A percentile compares a stretch with the other conserved stretches of the same genome.
Evolutionary conservation across 768 basidiomycete species (phyloP).

Genomic region (Cyclocybe cylindracea): DNA sequence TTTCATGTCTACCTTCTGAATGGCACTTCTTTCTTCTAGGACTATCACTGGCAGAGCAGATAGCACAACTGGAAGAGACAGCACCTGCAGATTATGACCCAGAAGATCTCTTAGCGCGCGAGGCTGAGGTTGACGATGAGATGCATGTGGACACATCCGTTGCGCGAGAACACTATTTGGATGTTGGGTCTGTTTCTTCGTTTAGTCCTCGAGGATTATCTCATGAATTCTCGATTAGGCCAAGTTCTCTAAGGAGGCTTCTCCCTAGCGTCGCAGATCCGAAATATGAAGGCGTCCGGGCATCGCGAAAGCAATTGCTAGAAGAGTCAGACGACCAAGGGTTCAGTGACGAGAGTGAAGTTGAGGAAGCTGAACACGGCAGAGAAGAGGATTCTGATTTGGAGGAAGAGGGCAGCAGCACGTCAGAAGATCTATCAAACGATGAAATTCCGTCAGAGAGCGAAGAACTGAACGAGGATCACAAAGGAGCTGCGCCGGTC

Average conservation of each 20-base stretch:
- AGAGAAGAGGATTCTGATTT: slow-evolving; percentile 31
- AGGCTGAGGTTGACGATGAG: slow-evolving; percentile 43
- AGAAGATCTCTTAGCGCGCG: slow-evolving; percentile 64
- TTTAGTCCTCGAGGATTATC: background rate
- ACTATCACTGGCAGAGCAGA: slow-evolving; percentile 74
- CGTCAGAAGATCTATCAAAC: slow-evolving; percentile 11
- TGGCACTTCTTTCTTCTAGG: slow-evolving; percentile 23
- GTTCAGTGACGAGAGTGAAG: slow-evolving; percentile 16
- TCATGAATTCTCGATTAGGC: slow-evolving; percentile 39
- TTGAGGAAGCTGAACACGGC: slow-evolving; percentile 16
- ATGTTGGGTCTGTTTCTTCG: slow-evolving; percentile 66
- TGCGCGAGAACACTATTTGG: slow-evolving; percentile 76
- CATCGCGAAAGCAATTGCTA: slow-evolving; percentile 58
- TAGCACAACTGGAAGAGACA: slow-evolving; percentile 75
- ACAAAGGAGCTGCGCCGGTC: background rate
- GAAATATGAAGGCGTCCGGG: slow-evolving; percentile 76
- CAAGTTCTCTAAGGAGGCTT: slow-evolving; percentile 66
- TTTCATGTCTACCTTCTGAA: background rate
- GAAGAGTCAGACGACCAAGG: slow-evolving; percentile 40
- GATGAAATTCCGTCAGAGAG: slow-evolving; percentile 16
- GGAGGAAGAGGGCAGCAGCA: slow-evolving; percentile 16
- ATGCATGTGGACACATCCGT: slow-evolving; percentile 31
- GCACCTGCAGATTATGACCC: slow-evolving; percentile 78
- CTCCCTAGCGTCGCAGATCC: slow-evolving; percentile 69
- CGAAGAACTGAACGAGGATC: slow-evolving; percentile 18